Conservation (phyloP, 257 asterid species). For the Osmanthus fragrans region DNA sequence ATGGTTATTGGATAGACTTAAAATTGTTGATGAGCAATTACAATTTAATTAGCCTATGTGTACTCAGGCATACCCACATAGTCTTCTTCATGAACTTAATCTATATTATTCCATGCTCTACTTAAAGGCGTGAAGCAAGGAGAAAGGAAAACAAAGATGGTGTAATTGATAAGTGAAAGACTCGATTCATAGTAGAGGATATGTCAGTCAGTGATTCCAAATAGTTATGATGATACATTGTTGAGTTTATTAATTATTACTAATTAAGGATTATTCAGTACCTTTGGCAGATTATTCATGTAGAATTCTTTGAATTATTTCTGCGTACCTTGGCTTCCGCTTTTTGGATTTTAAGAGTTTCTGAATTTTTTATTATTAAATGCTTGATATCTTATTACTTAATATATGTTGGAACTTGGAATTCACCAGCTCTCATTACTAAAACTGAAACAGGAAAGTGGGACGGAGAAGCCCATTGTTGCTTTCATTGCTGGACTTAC, state of each 20-base stretch:
- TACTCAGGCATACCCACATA: background rate
- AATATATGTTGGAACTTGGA: slow-evolving; percentile 7
- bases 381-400: slow-evolving; percentile 7
- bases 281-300: slow-evolving; percentile 5
- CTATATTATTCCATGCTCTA: background rate
- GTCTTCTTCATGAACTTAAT: background rate
- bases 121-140: background rate
- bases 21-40: background rate
- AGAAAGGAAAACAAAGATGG: too few relatives aligned
- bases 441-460: slow-evolving; percentile 69
- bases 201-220: background rate
- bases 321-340: background rate
- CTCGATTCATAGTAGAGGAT: background rate
- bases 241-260: background rate
- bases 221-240: background rate
- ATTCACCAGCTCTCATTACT: slow-evolving; percentile 1
- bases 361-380: slow-evolving; percentile 6
- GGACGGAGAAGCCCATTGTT: slow-evolving; percentile 87
- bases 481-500: slow-evolving; percentile 99
- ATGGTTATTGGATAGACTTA: background rate
- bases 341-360: background rate
- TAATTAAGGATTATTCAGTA: background rate
- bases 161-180: background rate
- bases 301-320: slow-evolving; percentile 9
- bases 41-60: background rate